These are phyloP conservation scores for Euphorbia schlechtendalii DNA, from an alignment of 441 rosid species.

Conservation along the genomic window DNA sequence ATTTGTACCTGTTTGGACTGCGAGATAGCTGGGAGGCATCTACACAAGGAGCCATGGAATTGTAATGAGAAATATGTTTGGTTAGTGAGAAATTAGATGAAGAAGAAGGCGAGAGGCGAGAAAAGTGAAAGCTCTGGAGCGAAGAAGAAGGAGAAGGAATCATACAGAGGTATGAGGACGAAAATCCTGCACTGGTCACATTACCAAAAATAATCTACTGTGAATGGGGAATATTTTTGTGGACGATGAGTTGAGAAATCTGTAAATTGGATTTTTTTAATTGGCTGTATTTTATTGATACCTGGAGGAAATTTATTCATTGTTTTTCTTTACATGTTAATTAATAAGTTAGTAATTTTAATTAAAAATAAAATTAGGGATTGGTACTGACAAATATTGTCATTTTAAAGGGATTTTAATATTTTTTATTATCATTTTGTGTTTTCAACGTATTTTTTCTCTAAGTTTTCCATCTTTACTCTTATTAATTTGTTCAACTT, in stretches of 20 bases:
- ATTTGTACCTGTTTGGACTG: conserved; percentile 29
- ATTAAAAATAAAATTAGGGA: no score
- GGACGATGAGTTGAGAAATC: not conserved
- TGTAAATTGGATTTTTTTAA: not conserved
- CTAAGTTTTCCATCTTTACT: no score
- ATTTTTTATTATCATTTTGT: no score
- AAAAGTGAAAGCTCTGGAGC: conserved; percentile 14
- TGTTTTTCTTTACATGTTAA: no score
- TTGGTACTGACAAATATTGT: no score
- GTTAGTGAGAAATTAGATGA: conserved; percentile 18
- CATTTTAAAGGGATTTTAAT: no score
- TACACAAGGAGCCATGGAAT: conserved; percentile 55
- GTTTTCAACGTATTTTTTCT: no score
- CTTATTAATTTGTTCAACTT: no score
- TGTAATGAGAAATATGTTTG: conserved; percentile 3
- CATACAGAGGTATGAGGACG: conserved; percentile 24
- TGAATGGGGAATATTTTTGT: not conserved
- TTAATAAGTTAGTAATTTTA: no score
- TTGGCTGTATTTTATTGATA: no score
- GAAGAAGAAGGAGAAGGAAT: conserved; percentile 18
- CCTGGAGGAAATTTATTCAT: no score
- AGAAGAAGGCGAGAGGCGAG: not conserved
- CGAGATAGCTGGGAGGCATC: conserved; percentile 37
- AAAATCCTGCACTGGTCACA: conserved; percentile 25
- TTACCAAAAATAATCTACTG: no score